Conservation (phyloP, 2,329 filamentous ascomycete species). For the Aspergillus sclerotialis region DNA sequence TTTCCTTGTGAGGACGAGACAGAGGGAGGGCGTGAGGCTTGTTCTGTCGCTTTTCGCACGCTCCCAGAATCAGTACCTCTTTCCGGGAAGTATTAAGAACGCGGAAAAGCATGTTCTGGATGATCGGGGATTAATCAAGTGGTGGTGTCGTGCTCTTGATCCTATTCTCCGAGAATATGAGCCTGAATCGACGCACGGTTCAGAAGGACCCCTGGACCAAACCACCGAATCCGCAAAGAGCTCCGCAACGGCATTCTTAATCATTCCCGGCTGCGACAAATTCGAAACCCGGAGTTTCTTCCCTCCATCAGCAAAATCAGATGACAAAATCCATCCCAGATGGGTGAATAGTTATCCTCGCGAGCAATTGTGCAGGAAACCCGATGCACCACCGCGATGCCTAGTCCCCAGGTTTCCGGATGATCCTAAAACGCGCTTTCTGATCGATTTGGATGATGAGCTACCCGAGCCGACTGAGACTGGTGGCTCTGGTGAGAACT, state of each 20-base stretch:
- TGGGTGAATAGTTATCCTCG: slow-evolving; percentile 62
- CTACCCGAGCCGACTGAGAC: slow-evolving; percentile 39
- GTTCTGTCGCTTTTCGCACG: slow-evolving; percentile 87
- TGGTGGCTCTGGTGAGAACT: slow-evolving; percentile 36
- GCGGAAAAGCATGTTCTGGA: slow-evolving; percentile 81
- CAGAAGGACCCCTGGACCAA: slow-evolving; percentile 21
- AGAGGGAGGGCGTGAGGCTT: slow-evolving; percentile 58
- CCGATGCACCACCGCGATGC: slow-evolving; percentile 68
- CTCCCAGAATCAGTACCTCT: slow-evolving; percentile 88
- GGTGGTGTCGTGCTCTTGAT: slow-evolving; percentile 90
- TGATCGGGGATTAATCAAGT: slow-evolving; percentile 81
- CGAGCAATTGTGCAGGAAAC: slow-evolving; percentile 62
- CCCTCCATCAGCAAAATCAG: slow-evolving; percentile 46
- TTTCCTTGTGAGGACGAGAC: slow-evolving; percentile 63
- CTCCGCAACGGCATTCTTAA: slow-evolving; percentile 66
- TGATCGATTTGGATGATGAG: slow-evolving; percentile 83
- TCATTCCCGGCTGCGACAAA: slow-evolving; percentile 80
- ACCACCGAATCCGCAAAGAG: slow-evolving; percentile 23
- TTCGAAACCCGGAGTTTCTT: slow-evolving; percentile 74
- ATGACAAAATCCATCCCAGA: slow-evolving; percentile 27
- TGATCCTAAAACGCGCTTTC: slow-evolving; percentile 86
- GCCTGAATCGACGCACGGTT: slow-evolving; percentile 32
- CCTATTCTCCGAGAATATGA: slow-evolving; percentile 54
- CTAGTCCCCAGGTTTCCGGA: slow-evolving; percentile 88
- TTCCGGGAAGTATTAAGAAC: slow-evolving; percentile 85